Base-by-base conservation (phyloP, 108 stramenopile species). In the Fistulifera pelliculosa region DNA sequence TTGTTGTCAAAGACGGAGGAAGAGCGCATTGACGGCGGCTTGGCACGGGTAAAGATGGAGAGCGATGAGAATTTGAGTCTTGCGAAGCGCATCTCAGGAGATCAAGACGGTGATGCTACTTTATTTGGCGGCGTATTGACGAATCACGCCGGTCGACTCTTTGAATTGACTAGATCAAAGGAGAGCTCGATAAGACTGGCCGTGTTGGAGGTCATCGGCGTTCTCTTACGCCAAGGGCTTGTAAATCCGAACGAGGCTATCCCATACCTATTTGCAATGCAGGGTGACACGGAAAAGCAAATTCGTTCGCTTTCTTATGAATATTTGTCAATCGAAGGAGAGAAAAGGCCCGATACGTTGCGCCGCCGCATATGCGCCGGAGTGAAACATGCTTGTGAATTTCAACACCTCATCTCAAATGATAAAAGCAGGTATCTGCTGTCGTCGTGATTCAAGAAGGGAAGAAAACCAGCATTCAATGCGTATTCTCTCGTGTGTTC, bases 191-290 rank as follows among this genome's bases (percentile, higher is more conserved):
- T 90, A 28, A 63, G 93, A 1, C 57, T 65, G 35, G 80, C 76
- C 18, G 69, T 80, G 2, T 54, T 90, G 27, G 78, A 87, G 21
- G 78, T 95, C 13, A 52, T 90, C 23, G 89, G 85, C 5, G 73
- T 82, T 48, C 73, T 95, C 1, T 70, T 92, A 22, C 80, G 90
- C 4, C 94, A 95, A 72, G 94, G 94, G n/a, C 73, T 91, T 47
- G 61, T 90, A 44, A 92, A 95, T 63, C 94, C 94, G 8, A 90
- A 84, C 60, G 85, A 87, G 54, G 73, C 83, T 17, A 74, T 92
- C 8, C 88, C 90, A 17, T 70, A 70, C 49, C 65, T 95, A 38
- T 72, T 95, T 38, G 94, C 85, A 8, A 49, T 95, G 31, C 94
- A 90, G 60, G 94, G 90, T 1, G 94, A 95, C 61, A 69, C 87